These are phyloP conservation scores for Jatropha multifida DNA, from an alignment of 441 rosid species.

Conservation along the genomic window DNA sequence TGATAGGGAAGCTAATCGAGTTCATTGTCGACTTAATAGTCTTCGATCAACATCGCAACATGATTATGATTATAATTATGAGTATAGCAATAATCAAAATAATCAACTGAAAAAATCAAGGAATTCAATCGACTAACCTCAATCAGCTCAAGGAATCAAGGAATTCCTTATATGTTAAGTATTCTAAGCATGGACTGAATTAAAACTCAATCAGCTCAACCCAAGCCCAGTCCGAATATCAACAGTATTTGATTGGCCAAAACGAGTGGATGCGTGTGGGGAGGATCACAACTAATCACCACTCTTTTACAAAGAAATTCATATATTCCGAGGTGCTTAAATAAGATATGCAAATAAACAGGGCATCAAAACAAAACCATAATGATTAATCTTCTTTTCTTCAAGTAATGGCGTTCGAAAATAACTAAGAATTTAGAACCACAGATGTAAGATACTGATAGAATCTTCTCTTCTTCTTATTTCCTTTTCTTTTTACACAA, in stretches of 20 bases:
- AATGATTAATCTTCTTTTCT: background rate
- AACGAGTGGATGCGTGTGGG: too few relatives aligned
- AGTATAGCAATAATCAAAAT: background rate
- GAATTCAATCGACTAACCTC: too few relatives aligned
- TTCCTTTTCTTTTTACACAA: too few relatives aligned
- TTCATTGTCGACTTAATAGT: background rate
- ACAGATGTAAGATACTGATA: too few relatives aligned
- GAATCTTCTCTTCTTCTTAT: too few relatives aligned
- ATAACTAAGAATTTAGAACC: background rate
- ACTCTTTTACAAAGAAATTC: slow-evolving; percentile 4
- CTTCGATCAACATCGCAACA: background rate
- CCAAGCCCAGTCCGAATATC: too few relatives aligned
- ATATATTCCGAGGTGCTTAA: slow-evolving; percentile 9
- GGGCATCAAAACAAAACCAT: background rate
- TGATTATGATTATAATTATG: background rate
- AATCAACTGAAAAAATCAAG: background rate
- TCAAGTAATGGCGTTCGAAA: background rate
- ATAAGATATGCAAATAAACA: background rate
- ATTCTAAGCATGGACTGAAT: too few relatives aligned
- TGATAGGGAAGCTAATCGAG: slow-evolving; percentile 22
- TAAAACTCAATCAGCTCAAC: too few relatives aligned
- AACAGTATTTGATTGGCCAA: too few relatives aligned
- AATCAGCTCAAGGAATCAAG: background rate
- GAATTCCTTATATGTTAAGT: background rate
- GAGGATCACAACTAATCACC: background rate